These are phyloP conservation scores for Solanum pinnatisectum DNA, from an alignment of 257 asterid species.

Conservation along the genomic window DNA sequence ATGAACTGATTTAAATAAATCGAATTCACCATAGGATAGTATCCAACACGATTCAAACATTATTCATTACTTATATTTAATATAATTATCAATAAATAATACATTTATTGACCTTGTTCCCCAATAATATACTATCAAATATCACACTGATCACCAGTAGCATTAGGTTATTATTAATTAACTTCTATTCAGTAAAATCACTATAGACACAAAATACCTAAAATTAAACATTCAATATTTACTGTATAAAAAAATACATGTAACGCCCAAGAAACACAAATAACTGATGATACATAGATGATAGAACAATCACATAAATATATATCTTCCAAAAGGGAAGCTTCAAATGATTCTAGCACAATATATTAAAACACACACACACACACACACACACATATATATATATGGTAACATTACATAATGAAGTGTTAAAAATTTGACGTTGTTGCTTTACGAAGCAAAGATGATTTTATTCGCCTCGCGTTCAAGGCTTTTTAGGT, in stretches of 20 bases:
- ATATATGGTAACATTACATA: background rate
- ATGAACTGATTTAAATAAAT: background rate
- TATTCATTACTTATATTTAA: too few species aligned
- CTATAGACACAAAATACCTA: too few species aligned
- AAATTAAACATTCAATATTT: too few species aligned
- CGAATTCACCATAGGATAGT: too few species aligned
- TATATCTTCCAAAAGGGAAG: background rate
- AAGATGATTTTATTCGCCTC: background rate
- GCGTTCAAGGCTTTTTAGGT: background rate
- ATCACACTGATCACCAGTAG: background rate
- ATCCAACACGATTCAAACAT: background rate
- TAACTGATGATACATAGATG: background rate
- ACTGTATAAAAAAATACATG: background rate
- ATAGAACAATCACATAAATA: too few species aligned
- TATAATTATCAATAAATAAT: background rate
- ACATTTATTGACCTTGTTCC: background rate
- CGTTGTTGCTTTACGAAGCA: background rate
- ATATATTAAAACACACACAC: too few species aligned
- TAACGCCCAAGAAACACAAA: background rate
- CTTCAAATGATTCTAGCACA: background rate
- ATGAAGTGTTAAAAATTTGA: background rate
- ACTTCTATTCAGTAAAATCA: too few species aligned
- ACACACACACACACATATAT: too few species aligned
- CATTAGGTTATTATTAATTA: background rate
- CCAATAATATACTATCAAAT: background rate